These are phyloP conservation scores for Colletotrichum somersetense DNA, from an alignment of 2,329 filamentous ascomycete species.

Conservation along the genomic window DNA sequence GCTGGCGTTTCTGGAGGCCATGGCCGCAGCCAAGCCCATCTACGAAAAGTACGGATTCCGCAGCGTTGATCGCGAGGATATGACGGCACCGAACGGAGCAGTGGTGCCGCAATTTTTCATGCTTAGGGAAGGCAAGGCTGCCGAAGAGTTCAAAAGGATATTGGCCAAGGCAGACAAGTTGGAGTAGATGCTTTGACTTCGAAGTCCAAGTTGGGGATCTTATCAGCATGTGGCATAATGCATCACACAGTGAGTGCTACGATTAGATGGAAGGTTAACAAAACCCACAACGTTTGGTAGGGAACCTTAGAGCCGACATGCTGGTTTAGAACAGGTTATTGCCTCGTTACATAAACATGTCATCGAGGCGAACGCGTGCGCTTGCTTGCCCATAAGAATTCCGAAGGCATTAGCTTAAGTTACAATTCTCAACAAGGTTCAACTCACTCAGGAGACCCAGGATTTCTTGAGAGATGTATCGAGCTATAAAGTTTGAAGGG, in stretches of 20 bases:
- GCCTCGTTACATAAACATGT: no score
- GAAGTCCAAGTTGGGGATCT: rapidly evolving
- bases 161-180: neutral
- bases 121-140: constrained; percentile 46
- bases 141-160: neutral
- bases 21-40: constrained; percentile 58
- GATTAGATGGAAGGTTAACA: no score
- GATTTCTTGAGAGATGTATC: no score
- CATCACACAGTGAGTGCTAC: no score
- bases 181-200: neutral
- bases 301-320: neutral
- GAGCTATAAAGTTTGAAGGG: no score
- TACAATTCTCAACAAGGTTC: neutral
- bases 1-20: constrained; percentile 65
- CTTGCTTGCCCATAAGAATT: no score
- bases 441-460: no score
- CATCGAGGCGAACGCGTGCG: neutral
- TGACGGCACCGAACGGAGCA: constrained; percentile 50
- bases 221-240: no score
- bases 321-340: no score
- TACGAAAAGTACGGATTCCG: constrained; percentile 64
- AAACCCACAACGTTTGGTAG: no score
- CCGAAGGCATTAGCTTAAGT: no score
- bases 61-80: constrained; percentile 51
- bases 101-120: constrained; percentile 53